phyloP scores from a whole-genome alignment of 352 stramenopile species.

The Hyaloperonospora brassicae region DNA sequence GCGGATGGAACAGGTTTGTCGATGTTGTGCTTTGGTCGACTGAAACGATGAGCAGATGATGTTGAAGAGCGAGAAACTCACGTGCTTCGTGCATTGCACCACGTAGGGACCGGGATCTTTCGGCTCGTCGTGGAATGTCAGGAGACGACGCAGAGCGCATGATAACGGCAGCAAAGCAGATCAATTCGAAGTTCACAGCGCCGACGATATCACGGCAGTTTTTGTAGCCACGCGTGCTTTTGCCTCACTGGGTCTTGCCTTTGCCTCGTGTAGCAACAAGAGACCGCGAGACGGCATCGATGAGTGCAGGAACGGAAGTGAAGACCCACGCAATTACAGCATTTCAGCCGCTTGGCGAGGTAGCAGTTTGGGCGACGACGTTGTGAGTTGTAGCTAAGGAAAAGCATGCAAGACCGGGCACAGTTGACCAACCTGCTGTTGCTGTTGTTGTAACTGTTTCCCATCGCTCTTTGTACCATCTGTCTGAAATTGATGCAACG shows the following conservation, averaged over 20 bases:
- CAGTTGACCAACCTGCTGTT: too few relatives aligned
- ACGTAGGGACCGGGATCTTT: slow-evolving; percentile 65
- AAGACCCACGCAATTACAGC: too few relatives aligned
- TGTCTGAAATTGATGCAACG: too few relatives aligned
- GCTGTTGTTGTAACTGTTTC: too few relatives aligned
- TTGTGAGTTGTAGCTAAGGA: too few relatives aligned
- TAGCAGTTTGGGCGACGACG: too few relatives aligned
- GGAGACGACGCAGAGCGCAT: slow-evolving; percentile 60
- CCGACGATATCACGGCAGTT: slow-evolving; percentile 79
- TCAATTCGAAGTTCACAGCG: slow-evolving; percentile 82
- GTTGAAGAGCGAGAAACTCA: too few relatives aligned
- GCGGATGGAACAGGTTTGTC: slow-evolving; percentile 58
- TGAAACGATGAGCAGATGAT: too few relatives aligned
- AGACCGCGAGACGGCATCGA: slow-evolving; percentile 14
- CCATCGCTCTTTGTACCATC: too few relatives aligned
- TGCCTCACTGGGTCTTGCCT: slow-evolving; percentile 1
- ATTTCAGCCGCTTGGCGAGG: too few relatives aligned
- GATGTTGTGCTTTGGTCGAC: not conserved
- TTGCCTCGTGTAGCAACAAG: slow-evolving; percentile 12
- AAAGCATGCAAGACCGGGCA: too few relatives aligned
- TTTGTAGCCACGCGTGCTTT: slow-evolving; percentile 32
- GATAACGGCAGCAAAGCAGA: slow-evolving; percentile 66
- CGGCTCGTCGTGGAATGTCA: slow-evolving; percentile 49
- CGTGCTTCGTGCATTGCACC: not conserved
- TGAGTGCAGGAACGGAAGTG: slow-evolving; percentile 2